A percentile compares a stretch with the other conserved stretches of the same genome.
Evolutionary conservation across 345 rosid genomes (phyloP).

Genomic region (Populus pruinosa): DNA sequence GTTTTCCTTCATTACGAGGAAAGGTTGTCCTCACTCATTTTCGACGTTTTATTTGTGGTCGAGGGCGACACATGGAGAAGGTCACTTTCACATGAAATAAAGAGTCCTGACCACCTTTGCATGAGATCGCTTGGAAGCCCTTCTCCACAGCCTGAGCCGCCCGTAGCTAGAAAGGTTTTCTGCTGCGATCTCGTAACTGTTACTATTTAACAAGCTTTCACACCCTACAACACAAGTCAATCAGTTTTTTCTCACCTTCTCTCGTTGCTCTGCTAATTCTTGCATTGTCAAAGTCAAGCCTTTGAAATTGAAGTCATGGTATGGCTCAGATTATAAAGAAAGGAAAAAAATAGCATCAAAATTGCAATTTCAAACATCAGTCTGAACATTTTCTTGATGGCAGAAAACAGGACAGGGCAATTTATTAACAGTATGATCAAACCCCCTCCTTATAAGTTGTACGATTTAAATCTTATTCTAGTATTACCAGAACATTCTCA

Average conservation of each 20-base stretch:
- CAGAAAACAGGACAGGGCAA: background rate
- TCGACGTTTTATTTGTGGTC: background rate
- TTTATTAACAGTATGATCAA: background rate
- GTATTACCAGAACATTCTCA: background rate
- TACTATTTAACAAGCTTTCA: background rate
- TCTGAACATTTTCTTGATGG: background rate
- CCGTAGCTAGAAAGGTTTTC: background rate
- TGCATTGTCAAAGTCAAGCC: too few species aligned
- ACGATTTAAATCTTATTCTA: constrained; percentile 5
- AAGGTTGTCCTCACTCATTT: background rate
- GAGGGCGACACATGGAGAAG: background rate
- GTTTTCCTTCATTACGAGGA: background rate
- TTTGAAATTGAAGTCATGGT: background rate
- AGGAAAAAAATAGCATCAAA: background rate
- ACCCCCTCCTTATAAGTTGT: background rate
- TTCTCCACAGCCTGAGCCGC: background rate
- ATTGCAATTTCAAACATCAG: background rate
- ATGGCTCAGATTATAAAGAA: background rate
- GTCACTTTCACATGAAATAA: background rate
- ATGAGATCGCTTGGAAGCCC: background rate
- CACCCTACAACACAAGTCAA: background rate
- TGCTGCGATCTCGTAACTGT: background rate
- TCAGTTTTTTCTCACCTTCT: background rate
- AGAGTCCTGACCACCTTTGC: background rate
- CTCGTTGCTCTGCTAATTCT: background rate